Percentiles rank a stretch among this genome's conserved stretches.
These are phyloP conservation scores for Artemisia argyi DNA, from an alignment of 129 eudicot genomes.

Conservation along the genomic window DNA sequence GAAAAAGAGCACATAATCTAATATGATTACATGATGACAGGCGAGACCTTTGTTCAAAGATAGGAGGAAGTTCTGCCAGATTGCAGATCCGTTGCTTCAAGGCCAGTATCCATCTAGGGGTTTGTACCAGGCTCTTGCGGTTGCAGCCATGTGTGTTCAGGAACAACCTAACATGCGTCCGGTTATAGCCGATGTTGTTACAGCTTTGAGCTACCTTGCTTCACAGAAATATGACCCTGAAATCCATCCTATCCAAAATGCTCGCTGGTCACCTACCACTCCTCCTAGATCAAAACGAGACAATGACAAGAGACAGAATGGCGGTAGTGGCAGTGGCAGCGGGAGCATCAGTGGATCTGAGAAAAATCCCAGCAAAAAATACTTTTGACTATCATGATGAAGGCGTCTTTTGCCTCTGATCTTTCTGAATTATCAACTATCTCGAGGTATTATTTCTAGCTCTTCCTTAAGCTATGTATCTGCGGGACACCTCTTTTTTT, in stretches of 20 bases:
- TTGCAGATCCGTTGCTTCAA: slow-evolving; percentile 67
- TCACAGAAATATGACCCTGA: slow-evolving; percentile 57
- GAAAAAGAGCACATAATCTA: neutral
- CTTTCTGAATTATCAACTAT: slow-evolving; percentile 7
- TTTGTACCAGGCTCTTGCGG: slow-evolving; percentile 69
- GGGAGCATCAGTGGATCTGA: slow-evolving; percentile 44
- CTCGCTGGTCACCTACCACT: slow-evolving; percentile 49
- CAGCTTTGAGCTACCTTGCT: slow-evolving; percentile 68
- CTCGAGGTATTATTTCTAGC: slow-evolving; percentile 25
- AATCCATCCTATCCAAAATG: slow-evolving; percentile 38
- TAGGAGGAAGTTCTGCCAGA: slow-evolving; percentile 54
- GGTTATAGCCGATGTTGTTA: slow-evolving; percentile 67
- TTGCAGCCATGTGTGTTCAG: slow-evolving; percentile 82
- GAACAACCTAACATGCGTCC: slow-evolving; percentile 78
- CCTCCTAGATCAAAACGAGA: slow-evolving; percentile 63
- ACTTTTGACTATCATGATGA: slow-evolving; percentile 7
- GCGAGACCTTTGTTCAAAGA: slow-evolving; percentile 71
- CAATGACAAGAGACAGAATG: slow-evolving; percentile 12
- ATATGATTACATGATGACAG: slow-evolving; percentile 27
- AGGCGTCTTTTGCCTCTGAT: slow-evolving; percentile 13
- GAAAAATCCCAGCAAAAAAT: slow-evolving; percentile 36
- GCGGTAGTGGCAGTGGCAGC: slow-evolving; percentile 25
- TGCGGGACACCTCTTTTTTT: too few relatives aligned
- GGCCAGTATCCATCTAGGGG: slow-evolving; percentile 69
- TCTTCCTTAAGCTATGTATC: slow-evolving; percentile 2